These are phyloP conservation scores for barley (Hordeum vulgare) DNA, from an alignment of 176 grass and related monocot genomes.

Conservation along the genomic window MorexV3_pseudomolecules_assembly NC_058520.1:318288714-318289213, in stretches of 20 bases:
- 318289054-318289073: slow-evolving; percentile 20
- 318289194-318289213: too few species aligned
- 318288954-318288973: slow-evolving; percentile 70
- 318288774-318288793: slow-evolving; percentile 5
- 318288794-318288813: not conserved
- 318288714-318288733: slow-evolving; percentile 88
- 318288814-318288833: slow-evolving; percentile 10
- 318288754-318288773: slow-evolving; percentile 96
- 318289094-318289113: too few species aligned
- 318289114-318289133: too few species aligned
- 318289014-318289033: not conserved
- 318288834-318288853: not conserved
- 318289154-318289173: too few species aligned
- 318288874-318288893: not conserved
- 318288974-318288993: slow-evolving; percentile 75
- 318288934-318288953: slow-evolving; percentile 84
- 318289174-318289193: too few species aligned
- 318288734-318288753: slow-evolving; percentile 80
- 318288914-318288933: slow-evolving; percentile 82
- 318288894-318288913: slow-evolving; percentile 65
- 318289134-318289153: too few species aligned
- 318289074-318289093: slow-evolving; percentile 82
- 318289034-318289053: slow-evolving; percentile 8
- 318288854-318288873: slow-evolving; percentile 9
- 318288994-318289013: slow-evolving; percentile 3